Evolutionary conservation across 2,329 filamentous ascomycete genomes (phyloP).

Genomic region (Ustilaginoidea virens): DNA sequence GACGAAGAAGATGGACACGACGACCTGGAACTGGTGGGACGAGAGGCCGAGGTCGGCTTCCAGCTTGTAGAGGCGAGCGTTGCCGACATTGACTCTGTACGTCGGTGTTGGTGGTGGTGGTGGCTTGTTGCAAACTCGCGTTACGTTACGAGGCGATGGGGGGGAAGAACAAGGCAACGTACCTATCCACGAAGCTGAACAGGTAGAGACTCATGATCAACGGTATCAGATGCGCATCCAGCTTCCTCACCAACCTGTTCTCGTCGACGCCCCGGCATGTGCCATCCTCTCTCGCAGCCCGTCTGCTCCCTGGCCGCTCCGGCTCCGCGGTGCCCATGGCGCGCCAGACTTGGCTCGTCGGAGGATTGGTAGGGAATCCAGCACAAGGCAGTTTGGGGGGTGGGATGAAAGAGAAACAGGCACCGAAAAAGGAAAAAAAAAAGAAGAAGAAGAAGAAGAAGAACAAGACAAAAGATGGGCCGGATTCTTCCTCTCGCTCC

Average conservation of each 20-base stretch:
- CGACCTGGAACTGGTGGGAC: constrained; percentile 51
- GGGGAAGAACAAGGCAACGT: constrained; percentile 11
- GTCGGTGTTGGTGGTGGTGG: constrained; percentile 3
- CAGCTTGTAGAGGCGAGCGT: constrained; percentile 50
- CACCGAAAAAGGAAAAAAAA: no score
- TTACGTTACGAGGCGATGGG: background rate
- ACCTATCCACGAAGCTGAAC: constrained; percentile 61
- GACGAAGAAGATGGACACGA: constrained; percentile 52
- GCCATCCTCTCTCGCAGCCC: constrained; percentile 7
- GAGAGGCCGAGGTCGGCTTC: constrained; percentile 46
- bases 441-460: background rate
- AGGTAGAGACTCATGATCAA: constrained; percentile 56
- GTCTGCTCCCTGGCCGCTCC: no score
- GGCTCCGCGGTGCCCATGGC: no score
- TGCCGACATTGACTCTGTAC: constrained; percentile 57
- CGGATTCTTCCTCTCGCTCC: no score
- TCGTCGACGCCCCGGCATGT: constrained; percentile 19
- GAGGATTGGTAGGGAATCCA: no score
- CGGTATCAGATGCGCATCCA: constrained; percentile 49
- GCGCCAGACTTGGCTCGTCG: no score
- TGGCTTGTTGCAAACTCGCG: background rate
- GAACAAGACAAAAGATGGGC: background rate
- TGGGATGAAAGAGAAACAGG: no score
- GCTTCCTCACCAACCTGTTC: constrained; percentile 44
- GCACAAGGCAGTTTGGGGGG: no score